These are phyloP conservation scores for Pseudogymnoascus sp. DNA, from an alignment of 2,329 filamentous ascomycete species.

Conservation along the genomic window DNA sequence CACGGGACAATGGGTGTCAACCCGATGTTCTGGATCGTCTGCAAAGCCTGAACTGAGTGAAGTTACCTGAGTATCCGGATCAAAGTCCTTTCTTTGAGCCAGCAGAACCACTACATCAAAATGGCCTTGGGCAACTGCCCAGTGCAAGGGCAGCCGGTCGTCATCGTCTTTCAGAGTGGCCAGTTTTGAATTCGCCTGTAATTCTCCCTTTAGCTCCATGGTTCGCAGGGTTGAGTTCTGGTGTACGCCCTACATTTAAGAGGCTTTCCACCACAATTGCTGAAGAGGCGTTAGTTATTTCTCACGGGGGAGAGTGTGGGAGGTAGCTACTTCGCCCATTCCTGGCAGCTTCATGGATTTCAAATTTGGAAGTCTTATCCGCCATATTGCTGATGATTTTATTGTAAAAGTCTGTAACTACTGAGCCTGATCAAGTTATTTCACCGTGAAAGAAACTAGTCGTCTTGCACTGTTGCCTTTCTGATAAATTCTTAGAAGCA, in stretches of 20 bases:
- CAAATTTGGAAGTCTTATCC: conserved; percentile 54
- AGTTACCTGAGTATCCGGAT: conserved; percentile 68
- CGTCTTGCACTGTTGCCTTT: conserved; percentile 2
- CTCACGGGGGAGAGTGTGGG: background rate
- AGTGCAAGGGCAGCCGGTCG: conserved; percentile 84
- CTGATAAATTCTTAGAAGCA: conserved; percentile 5
- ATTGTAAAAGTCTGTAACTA: background rate
- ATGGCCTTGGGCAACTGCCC: conserved; percentile 81
- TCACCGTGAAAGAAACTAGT: background rate
- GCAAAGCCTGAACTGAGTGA: background rate
- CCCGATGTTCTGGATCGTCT: background rate
- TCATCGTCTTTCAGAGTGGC: conserved; percentile 69
- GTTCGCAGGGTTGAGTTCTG: background rate
- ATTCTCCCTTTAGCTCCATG: background rate
- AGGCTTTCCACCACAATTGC: conserved; percentile 65
- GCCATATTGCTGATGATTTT: background rate
- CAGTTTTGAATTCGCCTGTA: conserved; percentile 69
- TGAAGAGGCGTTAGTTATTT: conserved; percentile 30
- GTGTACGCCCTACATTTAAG: conserved; percentile 45
- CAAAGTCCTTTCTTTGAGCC: conserved; percentile 62
- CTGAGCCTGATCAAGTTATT: background rate
- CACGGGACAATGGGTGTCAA: background rate
- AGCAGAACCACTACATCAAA: conserved; percentile 66
- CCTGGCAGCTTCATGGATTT: conserved; percentile 77
- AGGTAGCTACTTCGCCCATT: conserved; percentile 65